Evolutionary conservation across 768 basidiomycete species (phyloP).

Genomic region (Mycena maculata): DNA sequence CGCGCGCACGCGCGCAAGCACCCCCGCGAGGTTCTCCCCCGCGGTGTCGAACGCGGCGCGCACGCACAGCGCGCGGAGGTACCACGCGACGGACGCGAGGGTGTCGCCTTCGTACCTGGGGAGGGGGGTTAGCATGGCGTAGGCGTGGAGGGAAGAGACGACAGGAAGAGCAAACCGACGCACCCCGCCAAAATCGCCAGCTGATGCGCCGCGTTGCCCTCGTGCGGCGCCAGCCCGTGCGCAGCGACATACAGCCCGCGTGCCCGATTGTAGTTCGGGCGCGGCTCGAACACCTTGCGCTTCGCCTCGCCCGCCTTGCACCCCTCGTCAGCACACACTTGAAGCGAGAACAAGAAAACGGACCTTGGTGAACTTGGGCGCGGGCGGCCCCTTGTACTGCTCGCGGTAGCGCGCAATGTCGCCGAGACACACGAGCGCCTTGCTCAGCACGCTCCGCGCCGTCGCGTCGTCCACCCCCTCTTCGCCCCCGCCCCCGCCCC

Average conservation of each 20-base stretch:
- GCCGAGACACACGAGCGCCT: conserved; percentile 91
- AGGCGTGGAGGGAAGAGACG: background rate
- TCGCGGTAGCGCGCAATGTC: conserved; percentile 96
- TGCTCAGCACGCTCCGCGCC: conserved; percentile 73
- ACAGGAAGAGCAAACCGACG: background rate
- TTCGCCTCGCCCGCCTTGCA: no score
- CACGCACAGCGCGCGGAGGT: conserved; percentile 92
- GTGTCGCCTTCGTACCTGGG: conserved; percentile 77
- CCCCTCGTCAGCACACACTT: no score
- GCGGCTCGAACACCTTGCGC: conserved; percentile 71
- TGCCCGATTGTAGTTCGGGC: conserved; percentile 88
- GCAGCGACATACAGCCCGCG: conserved; percentile 85
- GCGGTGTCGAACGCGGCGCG: conserved; percentile 89
- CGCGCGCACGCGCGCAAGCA: conserved; percentile 69
- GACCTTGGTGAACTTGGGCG: conserved; percentile 43
- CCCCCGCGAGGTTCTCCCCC: conserved; percentile 82
- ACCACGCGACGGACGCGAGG: conserved; percentile 85
- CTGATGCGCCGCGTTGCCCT: conserved; percentile 96
- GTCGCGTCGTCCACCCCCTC: conserved; percentile 67
- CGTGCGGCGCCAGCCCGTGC: conserved; percentile 80
- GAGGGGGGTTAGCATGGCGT: background rate
- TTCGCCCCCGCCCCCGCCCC: background rate
- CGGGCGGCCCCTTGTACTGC: conserved; percentile 81
- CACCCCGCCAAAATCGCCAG: conserved; percentile 72
- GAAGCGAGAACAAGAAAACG: background rate